These are phyloP conservation scores for Podospora pseudocomata DNA, from an alignment of 495 filamentous ascomycete species.

Conservation along the genomic window DNA sequence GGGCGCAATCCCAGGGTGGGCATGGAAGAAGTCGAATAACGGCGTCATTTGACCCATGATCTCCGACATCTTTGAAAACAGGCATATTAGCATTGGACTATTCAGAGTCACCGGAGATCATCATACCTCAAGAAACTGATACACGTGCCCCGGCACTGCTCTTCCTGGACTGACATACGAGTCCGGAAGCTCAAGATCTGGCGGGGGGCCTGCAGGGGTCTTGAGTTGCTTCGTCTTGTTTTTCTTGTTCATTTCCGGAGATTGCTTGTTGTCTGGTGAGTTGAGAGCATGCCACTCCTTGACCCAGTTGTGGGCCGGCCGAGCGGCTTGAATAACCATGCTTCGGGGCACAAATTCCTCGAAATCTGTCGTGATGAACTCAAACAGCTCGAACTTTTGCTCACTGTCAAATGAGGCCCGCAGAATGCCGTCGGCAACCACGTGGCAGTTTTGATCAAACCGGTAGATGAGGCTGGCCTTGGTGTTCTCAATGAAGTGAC, in stretches of 20 bases:
- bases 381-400: slow-evolving; percentile 69
- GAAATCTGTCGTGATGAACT: slow-evolving; percentile 59
- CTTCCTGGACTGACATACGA: slow-evolving; percentile 58
- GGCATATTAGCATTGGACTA: slow-evolving; percentile 1
- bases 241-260: slow-evolving; percentile 71
- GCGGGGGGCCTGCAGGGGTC: slow-evolving; percentile 48
- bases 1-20: slow-evolving; percentile 55
- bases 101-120: not conserved
- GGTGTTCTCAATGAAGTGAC: slow-evolving; percentile 59
- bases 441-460: slow-evolving; percentile 67
- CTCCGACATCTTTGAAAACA: slow-evolving; percentile 58
- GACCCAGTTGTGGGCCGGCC: slow-evolving; percentile 51
- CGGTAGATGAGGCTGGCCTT: slow-evolving; percentile 67
- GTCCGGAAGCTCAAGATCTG: slow-evolving; percentile 57
- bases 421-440: slow-evolving; percentile 60
- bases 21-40: slow-evolving; percentile 58
- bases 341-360: slow-evolving; percentile 66
- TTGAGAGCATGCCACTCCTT: slow-evolving; percentile 55
- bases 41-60: slow-evolving; percentile 71
- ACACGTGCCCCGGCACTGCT: slow-evolving; percentile 58
- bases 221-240: slow-evolving; percentile 51
- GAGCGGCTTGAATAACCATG: slow-evolving; percentile 51
- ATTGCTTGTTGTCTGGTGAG: slow-evolving; percentile 58
- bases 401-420: slow-evolving; percentile 63
- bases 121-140: slow-evolving; percentile 66